phyloP scores from a whole-genome alignment of 345 rosid genomes.

The Boechera retrofracta region DNA sequence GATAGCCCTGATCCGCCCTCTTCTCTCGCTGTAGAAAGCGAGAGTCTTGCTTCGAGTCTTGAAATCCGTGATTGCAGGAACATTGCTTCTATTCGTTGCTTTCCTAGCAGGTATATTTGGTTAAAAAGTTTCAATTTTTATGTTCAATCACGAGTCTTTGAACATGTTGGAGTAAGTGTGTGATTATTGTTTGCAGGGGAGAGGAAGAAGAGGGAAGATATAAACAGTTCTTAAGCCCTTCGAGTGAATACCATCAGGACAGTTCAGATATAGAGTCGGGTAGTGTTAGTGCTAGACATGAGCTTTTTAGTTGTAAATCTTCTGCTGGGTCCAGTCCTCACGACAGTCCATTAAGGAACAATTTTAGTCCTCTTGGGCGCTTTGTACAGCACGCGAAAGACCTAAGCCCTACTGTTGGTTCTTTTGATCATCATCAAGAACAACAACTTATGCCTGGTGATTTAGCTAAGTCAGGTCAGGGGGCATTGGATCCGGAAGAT shows the following conservation, averaged over 20 bases:
- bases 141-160: not conserved
- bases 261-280: conserved; percentile 73
- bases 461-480: conserved; percentile 58
- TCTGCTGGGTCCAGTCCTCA: conserved; percentile 82
- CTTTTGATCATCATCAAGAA: conserved; percentile 50
- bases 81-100: conserved; percentile 55
- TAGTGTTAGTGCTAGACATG: conserved; percentile 85
- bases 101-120: conserved; percentile 65
- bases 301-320: conserved; percentile 70
- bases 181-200: conserved; percentile 56
- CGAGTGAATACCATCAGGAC: conserved; percentile 66
- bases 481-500: conserved; percentile 57
- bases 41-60: conserved; percentile 53
- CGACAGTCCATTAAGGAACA: conserved; percentile 86
- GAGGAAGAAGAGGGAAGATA: conserved; percentile 76
- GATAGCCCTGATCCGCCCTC: conserved; percentile 75
- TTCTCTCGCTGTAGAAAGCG: conserved; percentile 43
- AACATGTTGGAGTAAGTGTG: conserved; percentile 13
- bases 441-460: conserved; percentile 53
- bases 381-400: conserved; percentile 74
- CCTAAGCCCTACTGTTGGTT: conserved; percentile 59
- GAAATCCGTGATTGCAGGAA: conserved; percentile 62
- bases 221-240: conserved; percentile 67
- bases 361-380: conserved; percentile 81
- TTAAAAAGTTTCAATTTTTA: not conserved